Base-by-base conservation (phyloP, 139 green algal genomes). In the Bryopsis sp. region DNA sequence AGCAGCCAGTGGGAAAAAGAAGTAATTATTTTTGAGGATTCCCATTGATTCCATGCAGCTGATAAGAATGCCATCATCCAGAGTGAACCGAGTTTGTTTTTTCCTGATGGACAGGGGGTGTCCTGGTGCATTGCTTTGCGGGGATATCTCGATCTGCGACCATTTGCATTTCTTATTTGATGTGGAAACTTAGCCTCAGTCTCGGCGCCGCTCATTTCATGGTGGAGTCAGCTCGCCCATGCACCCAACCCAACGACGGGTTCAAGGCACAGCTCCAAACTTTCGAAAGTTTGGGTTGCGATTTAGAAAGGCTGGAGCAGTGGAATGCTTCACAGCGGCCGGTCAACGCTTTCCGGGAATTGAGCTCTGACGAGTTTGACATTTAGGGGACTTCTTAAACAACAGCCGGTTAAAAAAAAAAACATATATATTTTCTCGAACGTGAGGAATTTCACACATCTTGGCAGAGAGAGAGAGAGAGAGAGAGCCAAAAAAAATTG, bases 121-220 rank as follows among this genome's bases (percentile, higher is more conserved):
- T 80, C 43, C 67, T 85, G 4, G 79, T 97, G 35, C 91, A 97
- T 75, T 97, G 91, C 80, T 89, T 81, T 7, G 90, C 95, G 70
- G 92, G 92, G 2, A 84, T 97, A 39, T 95, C 86, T 7, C 76
- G 92, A 36, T 92, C 81, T 22, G 81, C 84, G 1, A 82, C 79
- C 1, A 68, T 97, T 0, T 84, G 83, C 2, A 91, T 97, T 35
- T 88, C 78, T 1, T 97, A 92, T 72, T 74, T 93, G 29, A 97
- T 97, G 89, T 92, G 83, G 78, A 81, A 76, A 36, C 68, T 72
- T 48, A 58, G 72, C 15, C 47, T 75, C 22, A 22, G 38, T 1
- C 93, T 90, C 64, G 86, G 59, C 24, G 28, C 59, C 28, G 59
- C 59, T n/a, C 43, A 67, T 26, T 47, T 26, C 43, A 11, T 67